phyloP scores from a whole-genome alignment of 208 protist genomes.

The Leishmania braziliensis region DNA sequence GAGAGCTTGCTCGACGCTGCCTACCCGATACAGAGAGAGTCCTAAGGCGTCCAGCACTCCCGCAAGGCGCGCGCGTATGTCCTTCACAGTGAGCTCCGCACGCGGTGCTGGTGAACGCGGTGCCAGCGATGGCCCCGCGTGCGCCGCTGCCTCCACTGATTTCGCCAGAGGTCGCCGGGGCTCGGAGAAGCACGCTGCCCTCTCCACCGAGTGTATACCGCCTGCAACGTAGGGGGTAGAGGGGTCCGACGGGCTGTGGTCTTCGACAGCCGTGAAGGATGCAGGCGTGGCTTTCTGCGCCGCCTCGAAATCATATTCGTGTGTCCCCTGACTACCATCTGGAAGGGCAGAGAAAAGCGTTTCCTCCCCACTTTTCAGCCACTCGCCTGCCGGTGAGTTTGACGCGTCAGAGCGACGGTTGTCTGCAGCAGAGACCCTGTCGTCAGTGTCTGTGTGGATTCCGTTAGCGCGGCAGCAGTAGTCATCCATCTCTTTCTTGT shows the following conservation, averaged over 20 bases:
- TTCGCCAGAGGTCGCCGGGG: too few relatives aligned
- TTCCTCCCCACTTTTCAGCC: neutral
- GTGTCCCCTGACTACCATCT: neutral
- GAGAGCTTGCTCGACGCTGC: conserved; percentile 72
- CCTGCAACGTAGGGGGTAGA: neutral
- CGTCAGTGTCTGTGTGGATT: neutral
- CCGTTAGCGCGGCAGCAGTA: conserved; percentile 9
- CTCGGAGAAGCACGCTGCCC: neutral
- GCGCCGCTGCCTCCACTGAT: neutral
- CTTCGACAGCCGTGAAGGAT: neutral
- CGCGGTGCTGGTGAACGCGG: neutral
- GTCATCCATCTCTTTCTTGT: conserved; percentile 18
- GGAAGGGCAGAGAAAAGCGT: neutral
- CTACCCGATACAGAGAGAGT: conserved; percentile 69
- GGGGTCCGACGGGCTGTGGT: neutral
- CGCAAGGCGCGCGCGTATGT: conserved; percentile 61
- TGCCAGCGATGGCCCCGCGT: neutral
- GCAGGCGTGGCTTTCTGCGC: neutral
- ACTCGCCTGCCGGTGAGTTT: neutral
- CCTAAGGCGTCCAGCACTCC: conserved; percentile 83
- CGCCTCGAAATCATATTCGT: neutral
- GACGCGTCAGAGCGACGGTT: neutral
- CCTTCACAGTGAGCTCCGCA: conserved; percentile 24
- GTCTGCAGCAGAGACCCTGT: neutral
- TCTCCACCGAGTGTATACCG: neutral